Percentiles rank a stretch among this genome's conserved stretches.
Conservation (phyloP, 2,329 filamentous ascomycete genomes). For the Fusarium equiseti region DNA sequence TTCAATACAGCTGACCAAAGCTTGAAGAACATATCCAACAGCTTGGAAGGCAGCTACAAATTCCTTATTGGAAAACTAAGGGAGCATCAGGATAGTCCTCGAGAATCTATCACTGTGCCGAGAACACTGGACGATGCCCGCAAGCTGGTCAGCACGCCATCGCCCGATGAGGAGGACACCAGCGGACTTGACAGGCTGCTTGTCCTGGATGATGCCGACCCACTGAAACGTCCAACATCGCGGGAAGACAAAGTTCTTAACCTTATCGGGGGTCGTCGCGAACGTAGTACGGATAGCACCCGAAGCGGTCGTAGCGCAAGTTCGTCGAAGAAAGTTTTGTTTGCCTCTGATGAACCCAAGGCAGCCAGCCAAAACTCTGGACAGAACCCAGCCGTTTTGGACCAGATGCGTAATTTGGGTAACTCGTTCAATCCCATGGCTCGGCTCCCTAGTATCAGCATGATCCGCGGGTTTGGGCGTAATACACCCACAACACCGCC, state of each 20-base stretch:
- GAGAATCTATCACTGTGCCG: slow-evolving; percentile 72
- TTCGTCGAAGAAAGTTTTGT: slow-evolving; percentile 69
- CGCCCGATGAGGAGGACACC: slow-evolving; percentile 72
- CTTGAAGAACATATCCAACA: slow-evolving; percentile 90
- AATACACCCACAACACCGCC: slow-evolving; percentile 55
- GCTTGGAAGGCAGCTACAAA: slow-evolving; percentile 91
- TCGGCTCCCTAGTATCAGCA: slow-evolving; percentile 77
- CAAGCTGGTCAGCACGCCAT: slow-evolving; percentile 83
- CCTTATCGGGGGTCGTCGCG: slow-evolving; percentile 79
- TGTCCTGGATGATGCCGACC: slow-evolving; percentile 55
- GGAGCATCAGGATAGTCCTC: slow-evolving; percentile 68
- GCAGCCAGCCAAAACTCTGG: slow-evolving; percentile 29
- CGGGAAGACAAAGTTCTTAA: slow-evolving; percentile 76
- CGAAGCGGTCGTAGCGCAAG: slow-evolving; percentile 73
- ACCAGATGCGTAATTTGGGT: slow-evolving; percentile 84
- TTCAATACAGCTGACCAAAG: slow-evolving; percentile 91
- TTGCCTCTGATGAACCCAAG: slow-evolving; percentile 57
- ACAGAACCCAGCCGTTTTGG: slow-evolving; percentile 72
- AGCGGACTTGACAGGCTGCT: slow-evolving; percentile 67
- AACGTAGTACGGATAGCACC: slow-evolving; percentile 81
- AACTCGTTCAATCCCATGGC: slow-evolving; percentile 87
- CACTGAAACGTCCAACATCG: slow-evolving; percentile 46
- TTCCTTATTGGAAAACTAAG: slow-evolving; percentile 91
- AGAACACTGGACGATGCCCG: slow-evolving; percentile 94
- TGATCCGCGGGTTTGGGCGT: slow-evolving; percentile 81